Percentiles rank a stretch among this genome's conserved stretches.
These are phyloP conservation scores for Hordeum pubiflorum DNA, from an alignment of 202 grass and related monocot species.

Conservation along the genomic window DNA sequence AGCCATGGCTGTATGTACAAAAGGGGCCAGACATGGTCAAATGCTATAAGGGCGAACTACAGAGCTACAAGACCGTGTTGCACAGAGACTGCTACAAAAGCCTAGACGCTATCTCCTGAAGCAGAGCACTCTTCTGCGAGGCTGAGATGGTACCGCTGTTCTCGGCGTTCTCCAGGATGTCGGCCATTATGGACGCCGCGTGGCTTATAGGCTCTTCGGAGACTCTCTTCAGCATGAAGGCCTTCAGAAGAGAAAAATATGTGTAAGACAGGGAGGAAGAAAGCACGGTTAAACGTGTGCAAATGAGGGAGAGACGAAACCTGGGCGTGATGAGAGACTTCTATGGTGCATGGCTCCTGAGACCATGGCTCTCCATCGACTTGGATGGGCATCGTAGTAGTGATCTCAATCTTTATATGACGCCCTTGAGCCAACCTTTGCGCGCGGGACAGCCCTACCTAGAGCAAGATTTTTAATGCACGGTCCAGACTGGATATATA, in stretches of 20 bases:
- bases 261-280: not conserved
- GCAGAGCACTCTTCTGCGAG: constrained; percentile 68
- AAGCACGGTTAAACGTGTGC: not conserved
- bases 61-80: not conserved
- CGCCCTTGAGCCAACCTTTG: constrained; percentile 80
- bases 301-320: constrained; percentile 29
- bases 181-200: constrained; percentile 68
- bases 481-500: not conserved
- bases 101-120: constrained; percentile 87
- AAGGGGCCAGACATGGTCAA: not conserved
- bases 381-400: constrained; percentile 71
- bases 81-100: constrained; percentile 49
- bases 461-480: constrained; percentile 18
- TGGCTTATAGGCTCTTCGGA: constrained; percentile 72
- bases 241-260: constrained; percentile 28
- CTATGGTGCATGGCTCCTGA: constrained; percentile 68
- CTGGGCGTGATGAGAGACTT: constrained; percentile 83
- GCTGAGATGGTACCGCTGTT: constrained; percentile 53
- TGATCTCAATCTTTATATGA: constrained; percentile 67
- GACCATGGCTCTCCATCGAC: constrained; percentile 98
- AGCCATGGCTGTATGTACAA: constrained; percentile 30
- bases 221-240: constrained; percentile 90
- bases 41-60: not conserved
- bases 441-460: constrained; percentile 91
- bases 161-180: constrained; percentile 88